phyloP scores from a whole-genome alignment of 2,329 filamentous ascomycete genomes.

The Botryotinia calthae region DNA sequence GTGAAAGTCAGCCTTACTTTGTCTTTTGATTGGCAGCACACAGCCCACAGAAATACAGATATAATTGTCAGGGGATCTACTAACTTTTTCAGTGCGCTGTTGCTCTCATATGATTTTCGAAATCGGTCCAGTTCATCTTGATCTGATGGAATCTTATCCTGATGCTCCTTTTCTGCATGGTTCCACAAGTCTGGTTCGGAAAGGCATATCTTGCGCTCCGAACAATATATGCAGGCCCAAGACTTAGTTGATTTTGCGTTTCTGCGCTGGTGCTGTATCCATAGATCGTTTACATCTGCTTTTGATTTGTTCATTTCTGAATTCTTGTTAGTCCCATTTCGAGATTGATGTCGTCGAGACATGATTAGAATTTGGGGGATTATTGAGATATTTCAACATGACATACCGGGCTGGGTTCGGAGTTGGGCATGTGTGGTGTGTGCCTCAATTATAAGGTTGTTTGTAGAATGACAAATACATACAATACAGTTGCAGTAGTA shows the following conservation, averaged over 20 bases:
- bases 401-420: neutral
- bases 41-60: neutral
- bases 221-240: conserved; percentile 30
- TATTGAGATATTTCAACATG: neutral
- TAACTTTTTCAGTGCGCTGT: conserved; percentile 26
- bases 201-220: conserved; percentile 23
- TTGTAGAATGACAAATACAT: neutral
- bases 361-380: neutral
- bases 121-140: conserved; percentile 20
- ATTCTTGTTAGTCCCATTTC: neutral
- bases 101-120: conserved; percentile 21
- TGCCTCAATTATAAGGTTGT: neutral
- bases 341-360: neutral
- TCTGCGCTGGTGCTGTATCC: conserved; percentile 30
- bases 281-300: conserved; percentile 20
- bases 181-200: conserved; percentile 26
- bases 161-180: conserved; percentile 28
- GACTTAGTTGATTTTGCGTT: conserved; percentile 26
- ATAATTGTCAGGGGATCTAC: neutral
- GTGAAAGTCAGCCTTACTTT: conserved; percentile 25
- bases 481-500: too few relatives aligned
- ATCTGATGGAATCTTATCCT: conserved; percentile 24
- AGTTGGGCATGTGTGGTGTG: neutral
- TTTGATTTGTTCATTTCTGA: conserved; percentile 13
- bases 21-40: neutral